Conservation (phyloP, 345 rosid genomes). For the Theobroma cacao region DNA sequence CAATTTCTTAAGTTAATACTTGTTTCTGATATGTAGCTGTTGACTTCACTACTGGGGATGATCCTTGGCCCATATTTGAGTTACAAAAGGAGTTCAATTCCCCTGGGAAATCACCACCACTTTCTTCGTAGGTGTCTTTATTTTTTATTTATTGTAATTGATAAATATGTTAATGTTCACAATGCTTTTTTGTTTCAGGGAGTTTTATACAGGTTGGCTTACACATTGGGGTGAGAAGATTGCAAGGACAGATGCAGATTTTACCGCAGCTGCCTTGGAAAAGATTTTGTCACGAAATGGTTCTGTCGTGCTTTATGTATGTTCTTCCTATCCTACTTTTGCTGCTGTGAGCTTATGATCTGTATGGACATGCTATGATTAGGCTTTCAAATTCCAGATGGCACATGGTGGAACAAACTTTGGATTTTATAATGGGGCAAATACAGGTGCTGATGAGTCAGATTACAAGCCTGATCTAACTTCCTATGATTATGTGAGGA, state of each 20-base stretch:
- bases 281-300: conserved; percentile 75
- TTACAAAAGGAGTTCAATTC: conserved; percentile 85
- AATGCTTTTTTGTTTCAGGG: conserved; percentile 46
- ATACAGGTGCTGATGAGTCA: conserved; percentile 57
- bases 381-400: conserved; percentile 51
- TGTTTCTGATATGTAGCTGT: conserved; percentile 55
- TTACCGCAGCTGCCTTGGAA: conserved; percentile 67
- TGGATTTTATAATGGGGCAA: conserved; percentile 95
- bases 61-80: conserved; percentile 83
- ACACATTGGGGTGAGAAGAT: conserved; percentile 94
- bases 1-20: not conserved
- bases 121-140: conserved; percentile 67
- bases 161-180: conserved; percentile 11
- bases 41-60: conserved; percentile 80
- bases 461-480: conserved; percentile 93
- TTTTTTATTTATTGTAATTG: not conserved
- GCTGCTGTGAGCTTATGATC: conserved; percentile 1
- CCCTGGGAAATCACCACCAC: conserved; percentile 94
- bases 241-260: conserved; percentile 60
- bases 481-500: conserved; percentile 86
- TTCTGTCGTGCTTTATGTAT: conserved; percentile 95
- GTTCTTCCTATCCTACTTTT: conserved; percentile 17
- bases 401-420: conserved; percentile 98
- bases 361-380: conserved; percentile 7
- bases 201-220: conserved; percentile 98